Percentiles rank a stretch among this genome's conserved stretches.
phyloP scores from a whole-genome alignment of 345 rosid genomes.

The Acer saccharum region DNA sequence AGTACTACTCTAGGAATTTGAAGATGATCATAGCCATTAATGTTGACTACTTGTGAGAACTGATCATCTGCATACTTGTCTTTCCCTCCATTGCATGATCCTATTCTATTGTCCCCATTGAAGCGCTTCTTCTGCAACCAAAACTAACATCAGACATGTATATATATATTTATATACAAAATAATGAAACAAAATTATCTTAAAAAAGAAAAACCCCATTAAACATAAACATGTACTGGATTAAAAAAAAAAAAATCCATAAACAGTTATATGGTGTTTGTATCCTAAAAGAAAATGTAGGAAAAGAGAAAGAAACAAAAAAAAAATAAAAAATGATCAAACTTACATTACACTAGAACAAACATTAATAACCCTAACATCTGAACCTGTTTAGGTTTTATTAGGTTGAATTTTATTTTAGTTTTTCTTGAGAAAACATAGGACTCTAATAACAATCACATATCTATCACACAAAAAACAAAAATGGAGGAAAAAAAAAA shows the following conservation, averaged over 20 bases:
- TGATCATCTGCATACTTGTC: conserved; percentile 14
- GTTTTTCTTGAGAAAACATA: background rate
- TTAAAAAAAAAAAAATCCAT: background rate
- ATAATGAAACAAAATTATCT: too few relatives aligned
- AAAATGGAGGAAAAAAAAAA: background rate
- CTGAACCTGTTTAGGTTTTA: too few relatives aligned
- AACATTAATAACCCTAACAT: too few relatives aligned
- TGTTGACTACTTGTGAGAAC: background rate
- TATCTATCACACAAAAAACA: background rate
- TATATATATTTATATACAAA: background rate
- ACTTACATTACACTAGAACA: background rate
- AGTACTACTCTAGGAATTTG: conserved; percentile 19
- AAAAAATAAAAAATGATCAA: too few relatives aligned
- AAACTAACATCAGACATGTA: background rate
- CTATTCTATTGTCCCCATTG: conserved; percentile 32
- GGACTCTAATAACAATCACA: background rate
- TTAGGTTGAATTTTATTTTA: background rate
- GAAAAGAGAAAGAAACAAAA: too few relatives aligned
- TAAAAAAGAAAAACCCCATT: background rate
- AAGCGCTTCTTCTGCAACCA: conserved; percentile 51
- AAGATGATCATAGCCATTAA: conserved; percentile 8
- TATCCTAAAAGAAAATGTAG: too few relatives aligned
- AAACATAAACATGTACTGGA: background rate
- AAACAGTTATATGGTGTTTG: background rate
- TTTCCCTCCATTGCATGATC: conserved; percentile 34